phyloP scores from a whole-genome alignment of 495 filamentous ascomycete species.

The Peziza echinospora region DNA sequence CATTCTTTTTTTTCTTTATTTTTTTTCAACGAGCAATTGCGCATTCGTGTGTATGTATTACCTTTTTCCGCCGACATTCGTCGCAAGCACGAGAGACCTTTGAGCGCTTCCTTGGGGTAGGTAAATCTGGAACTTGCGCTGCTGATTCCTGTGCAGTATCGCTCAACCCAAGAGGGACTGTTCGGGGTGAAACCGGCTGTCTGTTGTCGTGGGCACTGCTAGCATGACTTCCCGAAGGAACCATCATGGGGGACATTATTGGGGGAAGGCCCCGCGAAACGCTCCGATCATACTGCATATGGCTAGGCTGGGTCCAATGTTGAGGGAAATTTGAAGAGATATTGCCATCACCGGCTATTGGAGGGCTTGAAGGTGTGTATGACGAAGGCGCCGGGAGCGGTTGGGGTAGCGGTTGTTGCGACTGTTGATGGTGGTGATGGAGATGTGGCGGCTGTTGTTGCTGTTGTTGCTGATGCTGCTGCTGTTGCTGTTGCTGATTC shows the following conservation, averaged over 20 bases:
- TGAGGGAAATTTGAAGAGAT: neutral
- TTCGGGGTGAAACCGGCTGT: slow-evolving; percentile 16
- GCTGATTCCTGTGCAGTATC: slow-evolving; percentile 13
- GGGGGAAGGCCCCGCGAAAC: slow-evolving; percentile 19
- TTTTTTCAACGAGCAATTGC: neutral
- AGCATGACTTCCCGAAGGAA: slow-evolving; percentile 15
- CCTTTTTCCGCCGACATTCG: slow-evolving; percentile 87
- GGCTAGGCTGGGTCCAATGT: neutral
- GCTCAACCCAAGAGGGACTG: slow-evolving; percentile 8
- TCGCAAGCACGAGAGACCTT: slow-evolving; percentile 91
- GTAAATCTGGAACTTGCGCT: slow-evolving; percentile 30
- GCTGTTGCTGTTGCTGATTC: slow-evolving; percentile 7
- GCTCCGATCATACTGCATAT: slow-evolving; percentile 7
- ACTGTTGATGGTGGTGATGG: slow-evolving; percentile 5
- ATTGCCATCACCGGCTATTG: neutral
- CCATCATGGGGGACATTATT: slow-evolving; percentile 19
- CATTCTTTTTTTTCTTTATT: neutral
- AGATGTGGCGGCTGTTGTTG: slow-evolving; percentile 20
- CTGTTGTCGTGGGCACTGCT: slow-evolving; percentile 14
- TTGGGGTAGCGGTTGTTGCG: neutral
- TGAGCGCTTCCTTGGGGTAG: slow-evolving; percentile 56
- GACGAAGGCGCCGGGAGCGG: neutral
- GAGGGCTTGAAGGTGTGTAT: neutral
- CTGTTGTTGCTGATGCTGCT: slow-evolving; percentile 16
- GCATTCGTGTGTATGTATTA: slow-evolving; percentile 15